Conservation (phyloP, 1,139 yeast genomes). For the Sugiyamaella grinbergsii region DNA sequence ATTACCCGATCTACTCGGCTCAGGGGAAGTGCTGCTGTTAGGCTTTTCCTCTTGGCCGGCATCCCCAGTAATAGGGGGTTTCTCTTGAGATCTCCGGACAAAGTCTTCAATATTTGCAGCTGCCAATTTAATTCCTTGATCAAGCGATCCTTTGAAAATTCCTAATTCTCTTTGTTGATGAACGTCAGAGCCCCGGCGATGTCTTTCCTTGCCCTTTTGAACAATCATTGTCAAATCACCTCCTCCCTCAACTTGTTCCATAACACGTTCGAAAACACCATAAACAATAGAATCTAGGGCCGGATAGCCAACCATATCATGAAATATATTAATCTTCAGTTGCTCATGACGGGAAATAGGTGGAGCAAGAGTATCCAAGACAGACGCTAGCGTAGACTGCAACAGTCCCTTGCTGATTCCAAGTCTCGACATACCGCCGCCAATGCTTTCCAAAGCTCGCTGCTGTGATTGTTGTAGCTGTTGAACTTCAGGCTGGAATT, state of each 20-base stretch:
- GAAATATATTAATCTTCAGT: conserved; percentile 75
- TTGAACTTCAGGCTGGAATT: conserved; percentile 39
- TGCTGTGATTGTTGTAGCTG: conserved; percentile 32
- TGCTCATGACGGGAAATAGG: conserved; percentile 65
- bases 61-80: conserved; percentile 37
- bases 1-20: conserved; percentile 14
- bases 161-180: conserved; percentile 55
- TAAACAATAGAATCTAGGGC: conserved; percentile 65
- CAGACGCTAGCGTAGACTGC: conserved; percentile 49
- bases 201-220: conserved; percentile 47
- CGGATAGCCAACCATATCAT: conserved; percentile 76
- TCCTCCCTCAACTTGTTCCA: conserved; percentile 92
- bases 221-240: conserved; percentile 55
- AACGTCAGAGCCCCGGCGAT: conserved; percentile 42
- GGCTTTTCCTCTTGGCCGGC: conserved; percentile 28
- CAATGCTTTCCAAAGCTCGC: conserved; percentile 34
- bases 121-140: conserved; percentile 89
- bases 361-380: conserved; percentile 57
- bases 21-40: not conserved
- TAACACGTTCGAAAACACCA: conserved; percentile 74
- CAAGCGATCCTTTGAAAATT: conserved; percentile 71
- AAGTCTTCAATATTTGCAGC: conserved; percentile 82
- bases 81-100: conserved; percentile 36
- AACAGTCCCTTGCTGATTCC: conserved; percentile 30
- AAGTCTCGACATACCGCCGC: conserved; percentile 32